These are phyloP conservation scores for Lanmaoa rubissima DNA, from an alignment of 768 basidiomycete genomes.

Conservation along the genomic window DNA sequence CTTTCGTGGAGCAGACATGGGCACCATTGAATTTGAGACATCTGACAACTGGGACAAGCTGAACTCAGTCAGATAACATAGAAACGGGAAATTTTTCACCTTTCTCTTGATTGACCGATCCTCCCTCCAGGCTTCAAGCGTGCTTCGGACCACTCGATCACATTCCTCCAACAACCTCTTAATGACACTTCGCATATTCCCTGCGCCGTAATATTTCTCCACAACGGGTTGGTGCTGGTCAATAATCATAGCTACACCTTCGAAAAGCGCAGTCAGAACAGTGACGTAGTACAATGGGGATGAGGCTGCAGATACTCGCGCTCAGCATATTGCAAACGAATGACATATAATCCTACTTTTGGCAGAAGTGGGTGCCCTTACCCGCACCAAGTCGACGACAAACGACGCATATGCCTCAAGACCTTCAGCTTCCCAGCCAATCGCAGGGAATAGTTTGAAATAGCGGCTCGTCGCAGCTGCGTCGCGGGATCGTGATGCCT, in stretches of 20 bases:
- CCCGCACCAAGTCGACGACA: constrained; percentile 85
- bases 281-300: constrained; percentile 92
- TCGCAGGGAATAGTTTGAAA: constrained; percentile 95
- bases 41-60: constrained; percentile 44
- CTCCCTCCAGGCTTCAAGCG: constrained; percentile 88
- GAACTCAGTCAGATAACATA: background rate
- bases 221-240: constrained; percentile 98
- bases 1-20: constrained; percentile 33
- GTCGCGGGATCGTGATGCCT: constrained; percentile 79
- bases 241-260: constrained; percentile 92
- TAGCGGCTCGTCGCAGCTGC: constrained; percentile 87
- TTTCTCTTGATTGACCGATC: constrained; percentile 82
- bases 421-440: constrained; percentile 92
- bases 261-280: constrained; percentile 86
- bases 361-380: constrained; percentile 70
- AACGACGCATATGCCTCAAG: constrained; percentile 91
- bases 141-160: constrained; percentile 73
- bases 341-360: constrained; percentile 58
- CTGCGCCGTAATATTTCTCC: constrained; percentile 93
- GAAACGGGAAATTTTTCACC: constrained; percentile 37
- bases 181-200: constrained; percentile 83
- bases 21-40: constrained; percentile 38
- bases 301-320: constrained; percentile 54
- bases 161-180: constrained; percentile 78
- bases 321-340: constrained; percentile 12